Evolutionary conservation across 345 rosid genomes (phyloP).

Genomic region (Linum usitatissimum): DNA sequence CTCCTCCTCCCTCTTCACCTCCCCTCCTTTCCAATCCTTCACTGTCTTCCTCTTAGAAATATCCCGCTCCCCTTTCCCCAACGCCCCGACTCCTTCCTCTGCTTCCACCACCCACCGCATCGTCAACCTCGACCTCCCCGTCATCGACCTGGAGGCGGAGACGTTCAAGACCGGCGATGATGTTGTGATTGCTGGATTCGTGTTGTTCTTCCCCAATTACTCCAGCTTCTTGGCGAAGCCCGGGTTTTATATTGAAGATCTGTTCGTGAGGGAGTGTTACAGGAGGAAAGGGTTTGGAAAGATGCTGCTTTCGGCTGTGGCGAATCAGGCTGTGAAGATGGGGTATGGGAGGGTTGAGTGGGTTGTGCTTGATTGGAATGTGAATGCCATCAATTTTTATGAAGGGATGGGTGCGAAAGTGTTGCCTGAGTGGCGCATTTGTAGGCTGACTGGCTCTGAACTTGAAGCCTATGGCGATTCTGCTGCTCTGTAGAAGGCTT

Average conservation of each 20-base stretch:
- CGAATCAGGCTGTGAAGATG: conserved; percentile 77
- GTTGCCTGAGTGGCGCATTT: conserved; percentile 67
- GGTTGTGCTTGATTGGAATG: conserved; percentile 90
- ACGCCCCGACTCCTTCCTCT: conserved; percentile 12
- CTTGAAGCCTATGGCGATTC: conserved; percentile 48
- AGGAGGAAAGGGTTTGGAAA: conserved; percentile 71
- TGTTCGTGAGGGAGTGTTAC: conserved; percentile 72
- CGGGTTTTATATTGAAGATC: conserved; percentile 73
- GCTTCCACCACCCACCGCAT: conserved; percentile 27
- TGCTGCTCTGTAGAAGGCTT: conserved; percentile 8
- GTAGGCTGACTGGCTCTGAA: conserved; percentile 74
- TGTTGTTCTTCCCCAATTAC: conserved; percentile 69
- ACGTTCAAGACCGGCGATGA: conserved; percentile 32
- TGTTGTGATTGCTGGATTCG: conserved; percentile 64
- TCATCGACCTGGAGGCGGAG: conserved; percentile 44
- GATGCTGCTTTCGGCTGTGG: conserved; percentile 70
- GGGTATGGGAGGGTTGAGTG: conserved; percentile 84
- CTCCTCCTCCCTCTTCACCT: conserved; percentile 56
- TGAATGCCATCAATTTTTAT: conserved; percentile 66
- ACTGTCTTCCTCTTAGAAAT: conserved; percentile 72
- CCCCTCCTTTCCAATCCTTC: conserved; percentile 71
- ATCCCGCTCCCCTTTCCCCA: conserved; percentile 41
- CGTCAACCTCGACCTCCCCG: conserved; percentile 35
- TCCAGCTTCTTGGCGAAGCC: conserved; percentile 60
- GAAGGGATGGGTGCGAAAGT: conserved; percentile 84